These are phyloP conservation scores for Pseudocercospora macadamiae DNA, from an alignment of 2,329 filamentous ascomycete species.

Conservation along the genomic window DNA sequence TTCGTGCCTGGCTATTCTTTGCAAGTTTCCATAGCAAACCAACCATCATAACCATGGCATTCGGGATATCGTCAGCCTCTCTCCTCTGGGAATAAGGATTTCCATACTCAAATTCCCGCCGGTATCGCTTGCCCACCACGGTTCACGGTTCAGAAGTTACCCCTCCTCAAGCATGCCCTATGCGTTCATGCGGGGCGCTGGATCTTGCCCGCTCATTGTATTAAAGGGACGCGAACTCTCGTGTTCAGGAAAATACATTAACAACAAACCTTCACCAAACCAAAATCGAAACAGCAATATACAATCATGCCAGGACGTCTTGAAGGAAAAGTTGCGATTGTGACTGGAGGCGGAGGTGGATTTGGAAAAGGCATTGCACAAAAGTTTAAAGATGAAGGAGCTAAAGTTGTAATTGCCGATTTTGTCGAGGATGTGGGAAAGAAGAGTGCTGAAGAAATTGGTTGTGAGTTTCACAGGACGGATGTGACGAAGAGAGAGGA, in stretches of 20 bases:
- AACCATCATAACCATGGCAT: no score
- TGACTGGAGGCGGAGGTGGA: slow-evolving; percentile 64
- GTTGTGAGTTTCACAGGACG: slow-evolving; percentile 50
- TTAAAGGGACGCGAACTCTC: background rate
- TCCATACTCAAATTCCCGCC: slow-evolving; percentile 7
- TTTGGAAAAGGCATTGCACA: slow-evolving; percentile 66
- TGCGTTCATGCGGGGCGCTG: background rate
- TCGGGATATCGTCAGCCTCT: slow-evolving; percentile 6
- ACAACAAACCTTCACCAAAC: no score
- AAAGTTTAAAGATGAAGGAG: slow-evolving; percentile 63
- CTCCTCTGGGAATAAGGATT: slow-evolving; percentile 12
- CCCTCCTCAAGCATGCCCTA: background rate
- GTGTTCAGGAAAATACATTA: background rate
- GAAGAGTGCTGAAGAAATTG: slow-evolving; percentile 53
- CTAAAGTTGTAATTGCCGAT: slow-evolving; percentile 65
- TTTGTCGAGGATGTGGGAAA: slow-evolving; percentile 59
- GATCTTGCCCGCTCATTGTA: no score
- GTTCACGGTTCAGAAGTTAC: slow-evolving; percentile 3
- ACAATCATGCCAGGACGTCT: slow-evolving; percentile 26
- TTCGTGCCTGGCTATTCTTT: no score
- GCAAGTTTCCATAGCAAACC: no score
- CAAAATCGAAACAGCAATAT: no score
- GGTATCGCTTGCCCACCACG: slow-evolving; percentile 7
- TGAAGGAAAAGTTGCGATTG: slow-evolving; percentile 45
- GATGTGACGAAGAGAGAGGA: slow-evolving; percentile 58